Evolutionary conservation across 257 asterid genomes (phyloP), one percentile per base, ranked within the genome.

Genomic region (Plantago elongata): DNA sequence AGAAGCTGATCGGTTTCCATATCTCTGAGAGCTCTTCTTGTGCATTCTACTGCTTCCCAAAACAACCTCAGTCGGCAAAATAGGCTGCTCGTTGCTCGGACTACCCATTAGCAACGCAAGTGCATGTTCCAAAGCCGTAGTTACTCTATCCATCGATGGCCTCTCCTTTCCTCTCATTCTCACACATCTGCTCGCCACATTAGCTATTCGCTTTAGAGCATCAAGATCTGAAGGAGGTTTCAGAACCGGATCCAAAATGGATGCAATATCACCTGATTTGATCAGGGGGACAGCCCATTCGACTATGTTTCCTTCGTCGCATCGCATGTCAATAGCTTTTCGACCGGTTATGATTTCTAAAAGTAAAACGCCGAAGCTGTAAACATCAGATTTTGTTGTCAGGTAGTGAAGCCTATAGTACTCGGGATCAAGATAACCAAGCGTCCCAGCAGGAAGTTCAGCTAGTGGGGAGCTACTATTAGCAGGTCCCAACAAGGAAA

Each of bases 221-320:
- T 85, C 98, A 18, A 81, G 51, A 69, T 88, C 89, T 0, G 78
- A 54, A 5, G 98, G 94, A 13, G 73, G 78, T 57, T 83, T 85
- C 63, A 88, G 59, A 22, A 62, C 63, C 4, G 95, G 95, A 69
- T 90, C 98, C 38, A 90, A 70, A 37, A 88, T 60, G 16, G 82
- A 64, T 44, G 82, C 83, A 9, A 88, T 60, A 2, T 85, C 91
- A 3, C 95, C 95, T 0, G 78, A 70, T 74, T 87, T 85, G 64
- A 90, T 85, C 72, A 85, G 63, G 46, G 98, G 98, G 50, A 82
- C 96, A 4, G 95, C 98, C 98, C 98, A 90, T 75, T 90, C 98
- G 1, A 88, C 98, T 58, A 90, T 73, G 57, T 90, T 90, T 15
- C 98, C 98, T 75, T 83, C 91, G 57, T 90, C 96, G 29, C 70